Base-by-base conservation (phyloP, 1,284 basidiomycete species). In the Leccinum fallax region DNA sequence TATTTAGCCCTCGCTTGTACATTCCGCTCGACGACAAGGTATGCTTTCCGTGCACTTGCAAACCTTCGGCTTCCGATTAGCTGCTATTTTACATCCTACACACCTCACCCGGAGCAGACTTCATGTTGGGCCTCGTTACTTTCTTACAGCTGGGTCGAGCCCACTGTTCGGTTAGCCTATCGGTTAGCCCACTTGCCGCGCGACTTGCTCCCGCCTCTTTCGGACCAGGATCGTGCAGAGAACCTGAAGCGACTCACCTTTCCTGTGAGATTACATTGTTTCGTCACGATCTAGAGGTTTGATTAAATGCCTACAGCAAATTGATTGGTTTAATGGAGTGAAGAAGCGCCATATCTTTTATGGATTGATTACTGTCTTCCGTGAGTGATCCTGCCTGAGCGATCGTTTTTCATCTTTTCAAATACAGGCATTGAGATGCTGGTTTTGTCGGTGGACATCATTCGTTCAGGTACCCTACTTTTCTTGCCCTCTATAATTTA, bases 291-390 rank as follows among this genome's bases (percentile, higher is more conserved):
- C 26, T n/a, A 26, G 21, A 26, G 57, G 32, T 28, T 49, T 34
- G 5, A 34, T 21, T 46, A 4, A 21, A 5, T 34, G 2, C 46
- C n/a, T 46, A 2, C 43, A 60, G 57, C 58, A 48, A 30, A 30
- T 59, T 46, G 58, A 58, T 59, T 26, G 13, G 19, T 59, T 59
- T 16, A 26, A 16, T 16, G 40, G 57, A 11, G 58, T n/a, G 24
- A 59, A 36, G 24, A 59, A 32, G 30, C 30, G 40, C 24, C 58
- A 60, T 24, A 46, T 59, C 8, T 48, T 60, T 36, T 60, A 34
- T 49, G 57, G 57, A 16, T 21, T 36, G 13, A 60, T 59, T 16
- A 59, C 10, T 15, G 40, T 59, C 30, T 60, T 59, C 57, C 38
- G 40, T 59, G 11, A 48, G 58, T 46, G 3, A 13, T 46, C 5